phyloP scores from a whole-genome alignment of 352 stramenopile genomes.

The Albugo laibachii region DNA sequence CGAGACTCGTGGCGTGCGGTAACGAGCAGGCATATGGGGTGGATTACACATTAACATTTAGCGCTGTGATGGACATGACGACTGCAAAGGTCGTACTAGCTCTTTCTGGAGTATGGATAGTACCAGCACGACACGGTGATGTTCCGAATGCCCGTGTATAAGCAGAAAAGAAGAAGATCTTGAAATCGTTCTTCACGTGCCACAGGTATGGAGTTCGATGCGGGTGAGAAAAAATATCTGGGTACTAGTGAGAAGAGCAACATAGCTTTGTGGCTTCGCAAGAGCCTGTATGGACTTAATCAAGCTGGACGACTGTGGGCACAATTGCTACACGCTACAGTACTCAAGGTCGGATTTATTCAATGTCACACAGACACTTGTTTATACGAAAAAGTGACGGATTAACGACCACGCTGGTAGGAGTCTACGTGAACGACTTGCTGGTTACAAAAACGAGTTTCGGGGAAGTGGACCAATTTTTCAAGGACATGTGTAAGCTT shows the following conservation, averaged over 20 bases:
- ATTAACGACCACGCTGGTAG: too few species aligned
- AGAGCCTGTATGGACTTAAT: conserved; percentile 15
- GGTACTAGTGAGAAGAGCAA: conserved; percentile 3
- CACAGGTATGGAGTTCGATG: conserved; percentile 4
- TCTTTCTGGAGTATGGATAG: conserved; percentile 5
- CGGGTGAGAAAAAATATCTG: conserved; percentile 3
- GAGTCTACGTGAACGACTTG: too few species aligned
- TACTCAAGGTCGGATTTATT: too few species aligned
- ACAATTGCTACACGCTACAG: too few species aligned
- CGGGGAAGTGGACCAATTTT: too few species aligned
- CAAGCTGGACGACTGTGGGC: conserved; percentile 15
- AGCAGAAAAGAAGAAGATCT: conserved; percentile 3
- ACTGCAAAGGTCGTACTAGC: conserved; percentile 9
- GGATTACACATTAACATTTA: conserved; percentile 9
- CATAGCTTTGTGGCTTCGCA: conserved; percentile 4
- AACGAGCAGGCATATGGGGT: conserved; percentile 9
- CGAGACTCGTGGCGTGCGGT: conserved; percentile 5
- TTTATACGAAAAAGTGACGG: too few species aligned
- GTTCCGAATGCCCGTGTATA: conserved; percentile 16
- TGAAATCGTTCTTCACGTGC: conserved; percentile 10
- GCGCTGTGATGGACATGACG: conserved; percentile 13
- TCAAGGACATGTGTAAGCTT: too few species aligned
- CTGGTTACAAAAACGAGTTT: too few species aligned
- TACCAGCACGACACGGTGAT: conserved; percentile 11
- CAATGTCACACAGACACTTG: too few species aligned